Evolutionary conservation across 768 basidiomycete genomes (phyloP).

Genomic region (Boletus vinaceobasis): DNA sequence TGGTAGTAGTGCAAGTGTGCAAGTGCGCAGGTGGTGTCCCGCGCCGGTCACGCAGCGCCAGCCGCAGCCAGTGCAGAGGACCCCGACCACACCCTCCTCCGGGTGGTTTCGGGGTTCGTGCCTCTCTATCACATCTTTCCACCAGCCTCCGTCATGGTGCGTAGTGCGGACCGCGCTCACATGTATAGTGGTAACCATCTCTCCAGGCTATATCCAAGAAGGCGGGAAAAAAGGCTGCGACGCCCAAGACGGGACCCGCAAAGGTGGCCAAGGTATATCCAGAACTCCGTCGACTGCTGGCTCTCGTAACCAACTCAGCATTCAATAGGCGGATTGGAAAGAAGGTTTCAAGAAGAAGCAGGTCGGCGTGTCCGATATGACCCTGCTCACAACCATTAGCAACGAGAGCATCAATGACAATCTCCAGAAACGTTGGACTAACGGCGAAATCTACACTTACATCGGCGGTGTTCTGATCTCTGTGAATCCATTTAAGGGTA

Average conservation of each 20-base stretch:
- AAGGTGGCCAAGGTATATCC: conserved; percentile 74
- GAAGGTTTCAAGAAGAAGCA: conserved; percentile 99
- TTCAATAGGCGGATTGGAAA: conserved; percentile 91
- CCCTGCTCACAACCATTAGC: conserved; percentile 91
- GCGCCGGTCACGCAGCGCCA: conserved; percentile 14
- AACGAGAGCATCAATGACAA: conserved; percentile 99
- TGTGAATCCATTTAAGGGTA: conserved; percentile 97
- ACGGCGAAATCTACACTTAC: conserved; percentile 97
- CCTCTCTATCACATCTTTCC: not conserved
- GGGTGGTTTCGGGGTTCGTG: conserved; percentile 13
- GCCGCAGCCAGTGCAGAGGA: conserved; percentile 15
- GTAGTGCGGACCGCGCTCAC: not conserved
- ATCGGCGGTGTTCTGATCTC: conserved; percentile 98
- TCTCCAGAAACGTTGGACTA: conserved; percentile 93
- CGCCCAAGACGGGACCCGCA: conserved; percentile 52
- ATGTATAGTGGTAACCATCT: not conserved
- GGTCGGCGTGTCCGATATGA: conserved; percentile 98
- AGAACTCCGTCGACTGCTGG: not conserved
- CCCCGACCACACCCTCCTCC: conserved; percentile 15
- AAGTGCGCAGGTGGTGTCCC: too few species aligned
- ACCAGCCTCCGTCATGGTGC: conserved; percentile 22
- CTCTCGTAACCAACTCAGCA: conserved; percentile 7
- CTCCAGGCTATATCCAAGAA: conserved; percentile 82
- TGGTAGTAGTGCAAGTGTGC: not conserved
- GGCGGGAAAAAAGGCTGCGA: conserved; percentile 77